phyloP scores from a whole-genome alignment of 805 yeast species.

The Sugiyamaella mastotermitis region DNA sequence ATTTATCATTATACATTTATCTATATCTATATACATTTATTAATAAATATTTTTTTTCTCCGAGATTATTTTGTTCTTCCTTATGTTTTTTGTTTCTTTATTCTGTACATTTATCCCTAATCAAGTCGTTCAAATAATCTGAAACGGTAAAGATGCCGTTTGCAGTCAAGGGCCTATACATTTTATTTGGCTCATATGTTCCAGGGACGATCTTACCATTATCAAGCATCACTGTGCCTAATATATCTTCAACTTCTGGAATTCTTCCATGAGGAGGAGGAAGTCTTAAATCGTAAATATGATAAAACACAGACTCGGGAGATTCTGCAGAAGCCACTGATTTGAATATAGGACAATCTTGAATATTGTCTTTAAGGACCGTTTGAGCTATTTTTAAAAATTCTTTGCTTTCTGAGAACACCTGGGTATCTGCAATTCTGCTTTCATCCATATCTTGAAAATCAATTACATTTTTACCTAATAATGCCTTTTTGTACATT shows the following conservation, averaged over 20 bases:
- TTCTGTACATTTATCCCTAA: slow-evolving; percentile 1
- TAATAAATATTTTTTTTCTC: background rate
- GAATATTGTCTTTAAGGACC: slow-evolving; percentile 23
- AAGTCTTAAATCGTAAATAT: slow-evolving; percentile 63
- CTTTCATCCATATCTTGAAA: slow-evolving; percentile 1
- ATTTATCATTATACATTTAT: no score
- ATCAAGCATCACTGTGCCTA: slow-evolving; percentile 64
- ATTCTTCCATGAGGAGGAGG: slow-evolving; percentile 59
- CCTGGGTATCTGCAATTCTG: slow-evolving; percentile 3
- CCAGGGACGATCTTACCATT: slow-evolving; percentile 49
- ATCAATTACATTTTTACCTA: background rate
- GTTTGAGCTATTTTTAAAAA: slow-evolving; percentile 22
- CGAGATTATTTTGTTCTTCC: background rate
- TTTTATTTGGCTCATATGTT: slow-evolving; percentile 50
- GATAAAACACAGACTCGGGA: slow-evolving; percentile 49
- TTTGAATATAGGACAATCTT: slow-evolving; percentile 24
- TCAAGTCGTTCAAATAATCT: slow-evolving; percentile 36
- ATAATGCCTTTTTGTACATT: background rate
- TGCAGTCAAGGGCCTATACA: slow-evolving; percentile 49
- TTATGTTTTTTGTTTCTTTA: slow-evolving; percentile 21
- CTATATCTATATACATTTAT: background rate
- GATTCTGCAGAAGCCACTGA: slow-evolving; percentile 28
- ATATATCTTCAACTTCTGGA: slow-evolving; percentile 64
- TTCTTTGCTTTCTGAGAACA: slow-evolving; percentile 14
- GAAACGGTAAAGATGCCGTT: slow-evolving; percentile 49